phyloP scores from a whole-genome alignment of 2,329 filamentous ascomycete genomes.

The Fusarium secorum region DNA sequence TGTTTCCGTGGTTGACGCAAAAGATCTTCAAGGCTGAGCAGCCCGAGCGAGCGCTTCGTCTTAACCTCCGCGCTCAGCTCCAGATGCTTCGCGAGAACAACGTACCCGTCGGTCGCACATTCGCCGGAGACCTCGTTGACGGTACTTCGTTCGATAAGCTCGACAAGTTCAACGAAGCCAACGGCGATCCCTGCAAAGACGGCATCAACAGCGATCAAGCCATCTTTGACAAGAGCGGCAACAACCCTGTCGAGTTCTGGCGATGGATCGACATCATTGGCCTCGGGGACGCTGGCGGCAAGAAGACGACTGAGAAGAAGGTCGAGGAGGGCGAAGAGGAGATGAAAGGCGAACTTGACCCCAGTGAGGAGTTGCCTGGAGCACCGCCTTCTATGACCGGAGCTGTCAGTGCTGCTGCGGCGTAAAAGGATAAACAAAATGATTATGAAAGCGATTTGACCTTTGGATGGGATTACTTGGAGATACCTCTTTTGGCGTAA shows the following conservation, averaged over 20 bases:
- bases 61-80: conserved; percentile 66
- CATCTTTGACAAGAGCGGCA: conserved; percentile 57
- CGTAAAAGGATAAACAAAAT: conserved; percentile 18
- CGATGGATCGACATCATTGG: conserved; percentile 62
- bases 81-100: conserved; percentile 63
- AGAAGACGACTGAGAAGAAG: conserved; percentile 44
- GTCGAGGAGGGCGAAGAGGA: conserved; percentile 48
- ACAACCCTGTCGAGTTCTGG: conserved; percentile 56
- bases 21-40: conserved; percentile 65
- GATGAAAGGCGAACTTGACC: conserved; percentile 49
- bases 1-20: conserved; percentile 77
- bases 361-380: conserved; percentile 39
- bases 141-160: conserved; percentile 52
- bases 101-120: conserved; percentile 59
- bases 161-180: conserved; percentile 33
- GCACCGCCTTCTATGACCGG: conserved; percentile 3
- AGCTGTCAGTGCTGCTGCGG: conserved; percentile 28
- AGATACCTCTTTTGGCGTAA: conserved; percentile 33
- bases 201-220: conserved; percentile 57
- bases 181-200: conserved; percentile 40
- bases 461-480: conserved; percentile 6
- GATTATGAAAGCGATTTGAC: conserved; percentile 31
- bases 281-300: conserved; percentile 49
- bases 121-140: conserved; percentile 59
- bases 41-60: conserved; percentile 64